A percentile compares a stretch with the other conserved stretches of the same genome.
Conservation (phyloP, 306 rosid species). For the Benincasa hispida region DNA sequence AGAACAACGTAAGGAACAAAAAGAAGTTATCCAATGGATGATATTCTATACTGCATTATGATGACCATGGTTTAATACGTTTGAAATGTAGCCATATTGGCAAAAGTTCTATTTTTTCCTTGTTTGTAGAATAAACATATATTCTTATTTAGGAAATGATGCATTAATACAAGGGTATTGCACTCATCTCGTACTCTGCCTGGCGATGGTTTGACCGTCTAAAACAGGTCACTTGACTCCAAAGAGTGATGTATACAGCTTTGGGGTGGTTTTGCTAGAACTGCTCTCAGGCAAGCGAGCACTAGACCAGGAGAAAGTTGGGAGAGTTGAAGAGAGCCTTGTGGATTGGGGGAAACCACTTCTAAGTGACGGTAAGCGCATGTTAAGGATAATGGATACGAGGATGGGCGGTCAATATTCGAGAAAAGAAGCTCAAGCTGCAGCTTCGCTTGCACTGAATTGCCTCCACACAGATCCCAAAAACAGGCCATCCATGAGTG, state of each 20-base stretch:
- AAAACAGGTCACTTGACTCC: slow-evolving; percentile 73
- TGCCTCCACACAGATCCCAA: slow-evolving; percentile 59
- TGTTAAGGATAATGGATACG: slow-evolving; percentile 70
- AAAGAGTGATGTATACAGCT: slow-evolving; percentile 85
- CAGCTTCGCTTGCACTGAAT: slow-evolving; percentile 51
- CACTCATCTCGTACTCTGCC: not conserved
- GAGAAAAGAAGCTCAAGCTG: slow-evolving; percentile 69
- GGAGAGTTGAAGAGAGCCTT: slow-evolving; percentile 44
- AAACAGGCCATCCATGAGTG: slow-evolving; percentile 56
- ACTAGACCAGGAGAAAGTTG: slow-evolving; percentile 31
- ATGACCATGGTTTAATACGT: no score
- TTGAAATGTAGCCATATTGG: no score
- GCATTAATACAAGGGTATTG: not conserved
- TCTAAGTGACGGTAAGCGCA: slow-evolving; percentile 41
- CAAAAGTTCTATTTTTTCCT: no score
- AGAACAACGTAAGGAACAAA: no score
- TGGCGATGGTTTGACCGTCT: not conserved
- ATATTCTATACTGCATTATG: not conserved
- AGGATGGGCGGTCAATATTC: slow-evolving; percentile 83
- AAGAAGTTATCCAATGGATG: no score
- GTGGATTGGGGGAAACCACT: slow-evolving; percentile 85
- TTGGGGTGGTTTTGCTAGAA: slow-evolving; percentile 73
- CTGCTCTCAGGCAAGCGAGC: slow-evolving; percentile 63
- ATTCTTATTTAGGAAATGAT: not conserved
- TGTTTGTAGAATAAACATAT: not conserved